A percentile compares a stretch with the other conserved stretches of the same genome.
phyloP scores from a whole-genome alignment of 257 asterid genomes.

The Nicotiana paniculata region DNA sequence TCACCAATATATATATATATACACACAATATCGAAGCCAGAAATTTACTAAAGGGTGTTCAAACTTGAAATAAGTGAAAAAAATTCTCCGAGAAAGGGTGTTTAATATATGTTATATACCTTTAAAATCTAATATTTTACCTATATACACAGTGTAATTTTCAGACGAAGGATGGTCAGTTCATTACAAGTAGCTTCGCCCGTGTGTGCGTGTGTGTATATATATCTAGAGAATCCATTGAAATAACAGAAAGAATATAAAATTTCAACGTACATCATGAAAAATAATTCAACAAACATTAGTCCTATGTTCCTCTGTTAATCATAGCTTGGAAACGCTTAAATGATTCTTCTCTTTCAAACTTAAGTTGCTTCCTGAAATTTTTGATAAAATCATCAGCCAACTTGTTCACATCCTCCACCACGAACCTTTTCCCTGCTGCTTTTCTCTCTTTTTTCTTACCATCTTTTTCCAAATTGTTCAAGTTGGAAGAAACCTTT shows the following conservation, averaged over 20 bases:
- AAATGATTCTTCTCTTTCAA: slow-evolving; percentile 31
- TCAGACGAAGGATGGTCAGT: too few relatives aligned
- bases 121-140: too few relatives aligned
- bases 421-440: not conserved
- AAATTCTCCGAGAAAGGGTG: too few relatives aligned
- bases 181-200: too few relatives aligned
- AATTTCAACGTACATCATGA: not conserved
- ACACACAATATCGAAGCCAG: too few relatives aligned
- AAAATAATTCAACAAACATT: not conserved
- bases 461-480: not conserved
- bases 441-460: slow-evolving; percentile 1
- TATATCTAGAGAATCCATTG: not conserved
- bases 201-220: too few relatives aligned
- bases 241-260: not conserved
- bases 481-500: slow-evolving; percentile 4
- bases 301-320: slow-evolving; percentile 5
- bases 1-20: not conserved
- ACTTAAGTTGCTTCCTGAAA: slow-evolving; percentile 36
- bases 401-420: slow-evolving; percentile 31
- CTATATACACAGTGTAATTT: too few relatives aligned
- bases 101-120: too few relatives aligned
- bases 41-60: too few relatives aligned
- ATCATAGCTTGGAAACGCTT: slow-evolving; percentile 21
- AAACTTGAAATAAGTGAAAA: too few relatives aligned
- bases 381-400: slow-evolving; percentile 44